Base-by-base conservation (phyloP, 1,284 basidiomycete species). In the Caloboletus firmus region DNA sequence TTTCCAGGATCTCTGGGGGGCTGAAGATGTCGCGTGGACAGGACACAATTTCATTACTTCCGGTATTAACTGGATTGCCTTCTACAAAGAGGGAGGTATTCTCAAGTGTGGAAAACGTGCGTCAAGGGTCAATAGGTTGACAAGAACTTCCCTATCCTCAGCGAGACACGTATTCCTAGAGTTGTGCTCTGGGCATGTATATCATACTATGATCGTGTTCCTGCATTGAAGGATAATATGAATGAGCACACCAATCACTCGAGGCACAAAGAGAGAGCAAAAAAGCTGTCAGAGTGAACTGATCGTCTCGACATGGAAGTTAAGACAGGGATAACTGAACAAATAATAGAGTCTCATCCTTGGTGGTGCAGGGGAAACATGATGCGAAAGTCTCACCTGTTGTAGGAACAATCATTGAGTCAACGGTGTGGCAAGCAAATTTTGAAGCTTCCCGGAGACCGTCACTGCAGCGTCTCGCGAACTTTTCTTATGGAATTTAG, bases 321-420 rank as follows among this genome's bases (percentile, higher is more conserved):
- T 82, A 80, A 82, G 80, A 82, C 80, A 83, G 80, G 81, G 76
- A 83, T 82, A 81, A 82, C 80, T 80, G 74, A 76, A 74, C 64
- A 60, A 59, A 63, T 10, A 63, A 56, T 45, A 55, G 54, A 66
- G 57, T 79, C 74, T 80, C 79, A 73, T 76, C 74, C 41, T 57
- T 35, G 51, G 10, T 20, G 11, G 24, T 18, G n/a, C 11, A 8
- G 17, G 6, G 13, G 43, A 18, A 26, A 1, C 9, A 28, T 6
- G 26, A 2, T 10, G 10, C 9, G 9, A 30, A 22, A 20, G 15
- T 13, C 49, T 51, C 31, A 51, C 50, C 35, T 30, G 47, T 22
- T 30, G 47, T 22, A 30, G 4, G 1, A 30, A 22, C 3, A 2
- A 13, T 3, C 39, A 2, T 18, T 18, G 45, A n/a, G n/a, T n/a